phyloP scores from a whole-genome alignment of 306 rosid species.

The Pterocarpus macrocarpus region DNA sequence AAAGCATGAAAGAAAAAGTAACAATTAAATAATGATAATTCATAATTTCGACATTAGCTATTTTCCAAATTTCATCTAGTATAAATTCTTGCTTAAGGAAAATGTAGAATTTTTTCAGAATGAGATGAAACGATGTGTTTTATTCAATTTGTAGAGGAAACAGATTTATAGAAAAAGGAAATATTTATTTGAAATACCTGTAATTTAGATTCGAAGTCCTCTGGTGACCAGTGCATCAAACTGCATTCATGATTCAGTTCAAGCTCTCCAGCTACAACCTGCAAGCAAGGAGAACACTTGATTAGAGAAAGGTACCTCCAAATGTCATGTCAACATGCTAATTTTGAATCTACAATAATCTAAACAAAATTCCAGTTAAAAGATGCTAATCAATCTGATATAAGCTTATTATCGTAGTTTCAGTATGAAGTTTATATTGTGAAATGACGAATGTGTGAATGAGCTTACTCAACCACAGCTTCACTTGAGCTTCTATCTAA shows the following conservation, averaged over 20 bases:
- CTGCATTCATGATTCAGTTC: constrained; percentile 85
- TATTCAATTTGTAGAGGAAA: not conserved
- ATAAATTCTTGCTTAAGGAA: constrained; percentile 2
- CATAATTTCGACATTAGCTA: constrained; percentile 8
- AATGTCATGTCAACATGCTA: constrained; percentile 3
- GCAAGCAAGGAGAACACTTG: constrained; percentile 40
- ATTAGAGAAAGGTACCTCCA: constrained; percentile 9
- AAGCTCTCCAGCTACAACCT: constrained; percentile 94
- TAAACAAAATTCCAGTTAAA: not conserved
- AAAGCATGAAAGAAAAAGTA: not conserved
- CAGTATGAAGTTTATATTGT: not conserved
- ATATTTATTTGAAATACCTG: constrained; percentile 57
- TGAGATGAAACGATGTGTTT: not conserved
- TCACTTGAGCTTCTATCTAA: not conserved
- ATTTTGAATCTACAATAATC: not conserved
- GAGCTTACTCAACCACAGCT: not conserved
- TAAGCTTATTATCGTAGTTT: not conserved
- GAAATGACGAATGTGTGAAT: not conserved
- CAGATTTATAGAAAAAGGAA: constrained; percentile 3
- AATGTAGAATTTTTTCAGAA: not conserved
- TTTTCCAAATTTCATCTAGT: constrained; percentile 10
- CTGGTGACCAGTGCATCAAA: constrained; percentile 88
- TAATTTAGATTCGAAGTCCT: constrained; percentile 87
- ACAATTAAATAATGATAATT: not conserved
- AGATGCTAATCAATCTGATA: not conserved